These are phyloP conservation scores for Vigna nakashimae DNA, from an alignment of 306 rosid genomes.

Conservation along the genomic window DNA sequence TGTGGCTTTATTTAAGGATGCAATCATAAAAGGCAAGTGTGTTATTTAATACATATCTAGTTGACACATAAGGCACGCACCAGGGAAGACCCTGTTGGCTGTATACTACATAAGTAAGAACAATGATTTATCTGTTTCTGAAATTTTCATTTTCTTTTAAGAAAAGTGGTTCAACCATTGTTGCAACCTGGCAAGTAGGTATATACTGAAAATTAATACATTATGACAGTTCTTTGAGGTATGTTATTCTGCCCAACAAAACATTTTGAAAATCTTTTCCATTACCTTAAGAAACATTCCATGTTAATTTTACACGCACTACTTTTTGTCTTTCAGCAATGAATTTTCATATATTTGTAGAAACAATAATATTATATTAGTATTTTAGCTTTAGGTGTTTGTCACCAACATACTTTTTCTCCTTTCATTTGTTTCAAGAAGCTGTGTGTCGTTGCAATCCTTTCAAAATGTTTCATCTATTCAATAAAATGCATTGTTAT, in stretches of 20 bases:
- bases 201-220: not conserved
- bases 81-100: not conserved
- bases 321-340: not conserved
- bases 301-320: conserved; percentile 4
- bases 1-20: conserved; percentile 23
- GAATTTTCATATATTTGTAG: conserved; percentile 22
- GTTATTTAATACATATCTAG: conserved; percentile 28
- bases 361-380: conserved; percentile 17
- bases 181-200: conserved; percentile 22
- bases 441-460: not conserved
- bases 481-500: conserved; percentile 18
- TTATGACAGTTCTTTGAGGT: conserved; percentile 11
- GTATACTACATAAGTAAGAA: conserved; percentile 3
- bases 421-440: conserved; percentile 14
- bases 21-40: conserved; percentile 19
- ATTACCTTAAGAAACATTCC: not conserved
- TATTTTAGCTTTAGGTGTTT: conserved; percentile 4
- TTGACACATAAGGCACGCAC: conserved; percentile 6
- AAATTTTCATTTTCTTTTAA: conserved; percentile 1
- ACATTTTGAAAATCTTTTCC: conserved; percentile 28
- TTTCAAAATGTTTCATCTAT: conserved; percentile 7
- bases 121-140: conserved; percentile 25
- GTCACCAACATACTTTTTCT: not conserved
- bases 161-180: not conserved
- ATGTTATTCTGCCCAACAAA: not conserved